Evolutionary conservation across 2,329 filamentous ascomycete species (phyloP).

Genomic region (Xenosphaeropsis pyriputrescens): DNA sequence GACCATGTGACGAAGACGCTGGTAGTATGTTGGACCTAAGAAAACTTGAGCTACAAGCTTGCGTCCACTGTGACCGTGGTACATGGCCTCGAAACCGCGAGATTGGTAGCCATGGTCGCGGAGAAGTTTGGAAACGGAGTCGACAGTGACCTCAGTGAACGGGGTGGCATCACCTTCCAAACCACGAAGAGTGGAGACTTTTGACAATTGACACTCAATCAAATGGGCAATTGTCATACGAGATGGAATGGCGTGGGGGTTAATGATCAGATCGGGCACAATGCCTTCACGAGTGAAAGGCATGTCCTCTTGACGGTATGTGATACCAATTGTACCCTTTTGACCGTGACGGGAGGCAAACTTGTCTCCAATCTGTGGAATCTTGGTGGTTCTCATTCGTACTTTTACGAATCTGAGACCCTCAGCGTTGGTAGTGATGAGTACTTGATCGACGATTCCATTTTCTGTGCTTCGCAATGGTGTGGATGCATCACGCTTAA

Average conservation of each 20-base stretch:
- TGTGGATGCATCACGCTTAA: slow-evolving; percentile 91
- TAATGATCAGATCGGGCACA: slow-evolving; percentile 93
- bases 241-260: slow-evolving; percentile 97
- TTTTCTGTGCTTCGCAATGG: slow-evolving; percentile 90
- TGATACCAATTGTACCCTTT: slow-evolving; percentile 98
- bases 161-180: slow-evolving; percentile 96
- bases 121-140: slow-evolving; percentile 76
- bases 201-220: slow-evolving; percentile 95
- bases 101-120: slow-evolving; percentile 89
- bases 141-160: slow-evolving; percentile 94
- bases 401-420: slow-evolving; percentile 95
- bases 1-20: slow-evolving; percentile 97
- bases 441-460: slow-evolving; percentile 87
- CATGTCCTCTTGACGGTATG: slow-evolving; percentile 97
- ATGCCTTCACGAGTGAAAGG: slow-evolving; percentile 89
- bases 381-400: slow-evolving; percentile 90
- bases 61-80: slow-evolving; percentile 90
- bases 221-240: slow-evolving; percentile 99
- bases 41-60: slow-evolving; percentile 93
- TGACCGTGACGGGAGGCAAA: slow-evolving; percentile 98
- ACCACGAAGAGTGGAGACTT: slow-evolving; percentile 84
- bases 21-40: slow-evolving; percentile 96
- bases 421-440: slow-evolving; percentile 89
- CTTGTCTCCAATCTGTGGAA: slow-evolving; percentile 97
- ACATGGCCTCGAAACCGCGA: slow-evolving; percentile 96